Conservation (phyloP, 768 basidiomycete species). For the Clathrus columnatus region DNA sequence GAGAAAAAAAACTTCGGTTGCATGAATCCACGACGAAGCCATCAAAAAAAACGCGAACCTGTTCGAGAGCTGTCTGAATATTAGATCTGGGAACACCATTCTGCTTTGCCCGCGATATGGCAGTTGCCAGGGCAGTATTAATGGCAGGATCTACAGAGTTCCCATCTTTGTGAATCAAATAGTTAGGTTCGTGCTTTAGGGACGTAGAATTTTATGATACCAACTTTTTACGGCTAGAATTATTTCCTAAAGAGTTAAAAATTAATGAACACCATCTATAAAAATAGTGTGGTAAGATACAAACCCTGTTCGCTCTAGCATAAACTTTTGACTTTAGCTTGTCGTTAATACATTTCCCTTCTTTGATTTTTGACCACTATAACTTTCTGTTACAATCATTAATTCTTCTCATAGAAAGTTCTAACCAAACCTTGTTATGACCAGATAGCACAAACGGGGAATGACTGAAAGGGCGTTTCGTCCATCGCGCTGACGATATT, state of each 20-base stretch:
- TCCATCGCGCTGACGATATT: too few relatives aligned
- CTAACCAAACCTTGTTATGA: slow-evolving; percentile 31
- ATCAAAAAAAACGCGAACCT: slow-evolving; percentile 25
- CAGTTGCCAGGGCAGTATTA: slow-evolving; percentile 45
- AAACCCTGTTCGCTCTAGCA: slow-evolving; percentile 45
- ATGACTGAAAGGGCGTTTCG: not conserved
- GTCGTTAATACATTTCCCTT: slow-evolving; percentile 59
- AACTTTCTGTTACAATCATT: slow-evolving; percentile 5
- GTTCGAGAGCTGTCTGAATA: slow-evolving; percentile 52
- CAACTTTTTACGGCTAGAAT: slow-evolving; percentile 50
- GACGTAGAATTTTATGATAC: too few relatives aligned
- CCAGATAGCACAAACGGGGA: slow-evolving; percentile 25
- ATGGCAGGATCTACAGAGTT: slow-evolving; percentile 45
- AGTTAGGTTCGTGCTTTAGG: not conserved
- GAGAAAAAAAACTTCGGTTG: too few relatives aligned
- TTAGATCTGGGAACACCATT: slow-evolving; percentile 61
- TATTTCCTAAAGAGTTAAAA: slow-evolving; percentile 41
- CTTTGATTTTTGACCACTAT: slow-evolving; percentile 74
- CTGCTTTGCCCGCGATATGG: slow-evolving; percentile 47
- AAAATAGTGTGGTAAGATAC: slow-evolving; percentile 17
- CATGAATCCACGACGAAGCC: slow-evolving; percentile 7
- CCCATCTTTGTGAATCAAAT: slow-evolving; percentile 33
- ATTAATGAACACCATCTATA: slow-evolving; percentile 3
- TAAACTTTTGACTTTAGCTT: slow-evolving; percentile 50
- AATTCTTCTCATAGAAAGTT: not conserved